These are phyloP conservation scores for Nicotiana otophora DNA, from an alignment of 257 asterid species.

Conservation along the genomic window DNA sequence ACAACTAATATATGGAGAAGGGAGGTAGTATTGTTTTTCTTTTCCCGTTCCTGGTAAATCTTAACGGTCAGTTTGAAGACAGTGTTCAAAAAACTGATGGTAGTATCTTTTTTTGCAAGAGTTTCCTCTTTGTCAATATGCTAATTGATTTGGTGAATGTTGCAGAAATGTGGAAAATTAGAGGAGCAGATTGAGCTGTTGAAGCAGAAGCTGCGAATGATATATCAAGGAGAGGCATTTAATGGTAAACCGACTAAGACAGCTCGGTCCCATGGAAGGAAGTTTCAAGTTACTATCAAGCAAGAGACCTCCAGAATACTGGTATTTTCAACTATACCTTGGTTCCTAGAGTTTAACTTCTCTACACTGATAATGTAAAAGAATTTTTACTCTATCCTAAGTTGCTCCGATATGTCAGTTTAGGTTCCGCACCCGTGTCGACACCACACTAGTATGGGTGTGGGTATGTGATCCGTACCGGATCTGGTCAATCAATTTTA, in stretches of 20 bases:
- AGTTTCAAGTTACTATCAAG: conserved; percentile 79
- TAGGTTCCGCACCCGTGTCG: no score
- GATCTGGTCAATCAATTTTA: no score
- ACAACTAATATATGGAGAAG: not conserved
- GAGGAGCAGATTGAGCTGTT: conserved; percentile 74
- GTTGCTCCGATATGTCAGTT: no score
- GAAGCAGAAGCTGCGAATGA: conserved; percentile 68
- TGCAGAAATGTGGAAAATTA: conserved; percentile 72
- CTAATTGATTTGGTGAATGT: not conserved
- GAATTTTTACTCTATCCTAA: not conserved
- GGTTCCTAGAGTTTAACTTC: not conserved
- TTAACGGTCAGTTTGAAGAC: not conserved
- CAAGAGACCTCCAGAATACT: conserved; percentile 84
- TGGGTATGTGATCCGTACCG: no score
- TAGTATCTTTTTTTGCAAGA: not conserved
- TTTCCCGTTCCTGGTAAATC: not conserved
- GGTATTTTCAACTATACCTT: conserved; percentile 29
- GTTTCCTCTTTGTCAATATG: not conserved
- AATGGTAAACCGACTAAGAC: conserved; percentile 86
- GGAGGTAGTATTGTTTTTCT: not conserved
- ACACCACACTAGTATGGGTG: no score
- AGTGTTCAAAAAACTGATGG: not conserved
- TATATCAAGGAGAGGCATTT: conserved; percentile 76
- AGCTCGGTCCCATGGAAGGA: conserved; percentile 89
- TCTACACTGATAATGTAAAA: not conserved